A percentile compares a stretch with the other conserved stretches of the same genome.
phyloP scores from a whole-genome alignment of 2,329 filamentous ascomycete species.

The Aspergillus jensenii region DNA sequence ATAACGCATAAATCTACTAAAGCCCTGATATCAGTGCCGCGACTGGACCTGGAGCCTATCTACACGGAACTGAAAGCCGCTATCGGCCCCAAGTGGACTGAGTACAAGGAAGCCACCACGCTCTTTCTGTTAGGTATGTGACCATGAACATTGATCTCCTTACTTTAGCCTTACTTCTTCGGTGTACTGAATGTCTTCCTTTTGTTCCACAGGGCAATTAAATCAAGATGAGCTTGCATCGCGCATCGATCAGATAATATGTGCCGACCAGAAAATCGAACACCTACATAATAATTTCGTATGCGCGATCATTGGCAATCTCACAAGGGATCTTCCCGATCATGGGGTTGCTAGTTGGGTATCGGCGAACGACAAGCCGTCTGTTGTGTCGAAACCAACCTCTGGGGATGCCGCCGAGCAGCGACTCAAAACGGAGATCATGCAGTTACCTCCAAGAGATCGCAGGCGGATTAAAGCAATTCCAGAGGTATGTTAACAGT shows the following conservation, averaged over 20 bases:
- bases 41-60: constrained; percentile 63
- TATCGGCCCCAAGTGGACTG: constrained; percentile 59
- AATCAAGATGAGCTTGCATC: constrained; percentile 62
- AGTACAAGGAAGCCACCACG: constrained; percentile 60
- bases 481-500: constrained; percentile 43
- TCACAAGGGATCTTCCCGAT: constrained; percentile 60
- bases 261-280: constrained; percentile 51
- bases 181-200: constrained; percentile 19
- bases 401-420: constrained; percentile 63
- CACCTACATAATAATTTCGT: constrained; percentile 64
- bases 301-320: constrained; percentile 59
- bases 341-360: constrained; percentile 65
- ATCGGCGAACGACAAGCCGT: constrained; percentile 57
- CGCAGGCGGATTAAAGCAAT: constrained; percentile 58
- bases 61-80: constrained; percentile 61
- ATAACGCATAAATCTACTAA: constrained; percentile 51
- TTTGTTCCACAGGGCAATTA: constrained; percentile 49
- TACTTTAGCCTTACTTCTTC: not conserved
- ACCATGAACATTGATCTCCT: not conserved
- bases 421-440: constrained; percentile 63
- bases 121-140: constrained; percentile 57
- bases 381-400: constrained; percentile 49
- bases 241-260: constrained; percentile 57
- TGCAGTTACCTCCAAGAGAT: constrained; percentile 61
- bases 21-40: constrained; percentile 54